Evolutionary conservation across 1,284 basidiomycete genomes (phyloP), one percentile per base, ranked within the genome.

Genomic region (Takashimella tepidaria): DNA sequence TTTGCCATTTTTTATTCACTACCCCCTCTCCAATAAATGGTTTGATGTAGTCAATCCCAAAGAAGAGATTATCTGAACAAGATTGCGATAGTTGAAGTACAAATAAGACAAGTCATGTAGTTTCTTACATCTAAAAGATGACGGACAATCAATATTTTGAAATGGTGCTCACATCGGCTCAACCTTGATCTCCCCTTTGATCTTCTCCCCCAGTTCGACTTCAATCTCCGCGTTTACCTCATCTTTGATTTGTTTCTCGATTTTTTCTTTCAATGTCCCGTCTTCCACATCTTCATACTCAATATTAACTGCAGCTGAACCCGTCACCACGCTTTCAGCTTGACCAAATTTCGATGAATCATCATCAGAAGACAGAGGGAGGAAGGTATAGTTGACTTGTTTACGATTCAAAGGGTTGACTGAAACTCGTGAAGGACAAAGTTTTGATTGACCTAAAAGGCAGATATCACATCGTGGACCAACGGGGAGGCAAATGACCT

Each of bases 401-500:
- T 76, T 75, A 42, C 74, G 50, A 1, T 68, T 67, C 41, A 67
- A 65, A 3, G 59, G 43, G 25, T 69, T 71, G 45, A 74, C 73
- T 21, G 64, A 64, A 8, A 72, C 67, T 22, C 72, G 59, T 0
- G 70, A 72, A 0, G 78, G 78, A 56, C 79, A 79, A 6, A 79
- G 55, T 47, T 67, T 70, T 43, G 65, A 62, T 51, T 66, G 61
- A 0, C 69, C 76, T 2, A 79, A 56, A 20, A 77, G 63, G 62
- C 92, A 93, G n/a, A 81, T 66, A 58, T 88, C 86, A 67, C 93
- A 98, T 31, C 85, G 81, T 0, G 93, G 92, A 0, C 84, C 82
- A 6, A 90, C 81, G 2, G 93, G 90, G 1, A 86, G 77, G 61
- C 93, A 98, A 2, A 97, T 80, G 19, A 68, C 64, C 64, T 66